Percentiles rank a stretch among this genome's conserved stretches.
Conservation (phyloP, 2,329 filamentous ascomycete species). For the Hawksworthiomyces lignivorus region DNA sequence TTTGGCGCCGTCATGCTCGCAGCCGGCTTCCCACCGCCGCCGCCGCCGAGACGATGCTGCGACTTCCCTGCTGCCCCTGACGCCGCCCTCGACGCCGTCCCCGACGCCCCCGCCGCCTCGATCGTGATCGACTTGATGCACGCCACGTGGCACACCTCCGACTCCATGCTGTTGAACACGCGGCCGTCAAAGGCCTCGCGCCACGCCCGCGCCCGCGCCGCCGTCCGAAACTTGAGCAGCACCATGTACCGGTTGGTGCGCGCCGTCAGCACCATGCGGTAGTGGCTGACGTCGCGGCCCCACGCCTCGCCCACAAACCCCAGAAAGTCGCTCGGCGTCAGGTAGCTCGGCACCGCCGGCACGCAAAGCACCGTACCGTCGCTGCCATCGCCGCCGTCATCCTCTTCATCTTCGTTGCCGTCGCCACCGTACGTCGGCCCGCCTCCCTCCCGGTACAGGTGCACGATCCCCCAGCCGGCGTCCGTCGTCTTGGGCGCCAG, state of each 20-base stretch:
- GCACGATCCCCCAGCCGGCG: slow-evolving; percentile 85
- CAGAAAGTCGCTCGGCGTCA: slow-evolving; percentile 83
- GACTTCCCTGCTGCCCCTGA: too few relatives aligned
- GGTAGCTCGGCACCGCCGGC: slow-evolving; percentile 87
- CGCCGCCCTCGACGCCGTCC: neutral
- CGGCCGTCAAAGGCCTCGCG: slow-evolving; percentile 85
- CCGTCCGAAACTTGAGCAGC: slow-evolving; percentile 83
- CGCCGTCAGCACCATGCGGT: slow-evolving; percentile 86
- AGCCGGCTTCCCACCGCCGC: neutral
- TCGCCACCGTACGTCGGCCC: slow-evolving; percentile 18
- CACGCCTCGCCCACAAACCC: slow-evolving; percentile 88
- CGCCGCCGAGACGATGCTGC: neutral
- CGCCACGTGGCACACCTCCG: slow-evolving; percentile 89
- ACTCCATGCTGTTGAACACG: slow-evolving; percentile 88
- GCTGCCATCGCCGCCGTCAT: slow-evolving; percentile 23
- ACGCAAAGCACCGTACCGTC: slow-evolving; percentile 85
- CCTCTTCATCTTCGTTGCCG: slow-evolving; percentile 20
- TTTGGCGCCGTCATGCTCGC: neutral
- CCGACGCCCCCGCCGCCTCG: slow-evolving; percentile 36
- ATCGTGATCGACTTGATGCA: slow-evolving; percentile 91
- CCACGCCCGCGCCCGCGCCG: slow-evolving; percentile 68
- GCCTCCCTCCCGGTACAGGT: slow-evolving; percentile 74
- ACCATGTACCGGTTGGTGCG: slow-evolving; percentile 90
- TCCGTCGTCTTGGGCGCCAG: slow-evolving; percentile 67
- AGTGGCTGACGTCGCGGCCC: slow-evolving; percentile 80